Percentiles rank a stretch among this genome's conserved stretches.
Evolutionary conservation across 2,329 filamentous ascomycete genomes (phyloP).

Genomic region (Didymella arachidicola): DNA sequence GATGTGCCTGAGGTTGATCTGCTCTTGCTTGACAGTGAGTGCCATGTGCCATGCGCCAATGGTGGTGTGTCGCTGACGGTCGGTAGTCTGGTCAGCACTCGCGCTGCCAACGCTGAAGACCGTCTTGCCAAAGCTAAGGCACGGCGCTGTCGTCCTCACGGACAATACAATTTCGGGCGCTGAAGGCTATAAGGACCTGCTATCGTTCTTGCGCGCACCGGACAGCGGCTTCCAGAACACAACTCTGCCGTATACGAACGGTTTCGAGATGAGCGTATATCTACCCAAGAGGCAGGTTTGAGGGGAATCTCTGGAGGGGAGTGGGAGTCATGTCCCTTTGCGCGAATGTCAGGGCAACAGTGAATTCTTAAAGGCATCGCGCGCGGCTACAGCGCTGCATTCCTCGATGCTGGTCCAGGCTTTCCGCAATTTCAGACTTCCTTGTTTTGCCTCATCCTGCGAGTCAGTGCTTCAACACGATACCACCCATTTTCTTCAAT

Average conservation of each 20-base stretch:
- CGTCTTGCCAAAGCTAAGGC: slow-evolving; percentile 55
- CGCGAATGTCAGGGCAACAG: slow-evolving; percentile 1
- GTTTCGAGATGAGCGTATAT: slow-evolving; percentile 55
- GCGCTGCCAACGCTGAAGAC: slow-evolving; percentile 62
- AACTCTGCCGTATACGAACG: slow-evolving; percentile 59
- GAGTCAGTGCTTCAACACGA: slow-evolving; percentile 1
- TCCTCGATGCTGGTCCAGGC: slow-evolving; percentile 9
- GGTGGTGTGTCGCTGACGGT: not conserved
- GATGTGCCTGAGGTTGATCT: slow-evolving; percentile 63
- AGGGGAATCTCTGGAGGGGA: not conserved
- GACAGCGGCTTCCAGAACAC: slow-evolving; percentile 60
- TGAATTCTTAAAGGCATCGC: not conserved
- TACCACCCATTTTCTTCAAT: not conserved
- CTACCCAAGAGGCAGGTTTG: not conserved
- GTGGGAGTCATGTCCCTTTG: not conserved
- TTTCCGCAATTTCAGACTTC: slow-evolving; percentile 5
- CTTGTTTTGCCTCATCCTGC: not conserved
- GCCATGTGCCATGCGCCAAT: not conserved
- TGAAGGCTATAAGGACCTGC: slow-evolving; percentile 57
- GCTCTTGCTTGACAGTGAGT: slow-evolving; percentile 67
- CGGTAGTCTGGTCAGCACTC: slow-evolving; percentile 63
- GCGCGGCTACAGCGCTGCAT: slow-evolving; percentile 1
- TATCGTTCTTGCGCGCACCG: slow-evolving; percentile 56
- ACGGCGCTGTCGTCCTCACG: slow-evolving; percentile 58
- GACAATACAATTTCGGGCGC: slow-evolving; percentile 58